These are phyloP conservation scores for Cercophora sp. DNA, from an alignment of 495 filamentous ascomycete genomes.

Conservation along the genomic window DNA sequence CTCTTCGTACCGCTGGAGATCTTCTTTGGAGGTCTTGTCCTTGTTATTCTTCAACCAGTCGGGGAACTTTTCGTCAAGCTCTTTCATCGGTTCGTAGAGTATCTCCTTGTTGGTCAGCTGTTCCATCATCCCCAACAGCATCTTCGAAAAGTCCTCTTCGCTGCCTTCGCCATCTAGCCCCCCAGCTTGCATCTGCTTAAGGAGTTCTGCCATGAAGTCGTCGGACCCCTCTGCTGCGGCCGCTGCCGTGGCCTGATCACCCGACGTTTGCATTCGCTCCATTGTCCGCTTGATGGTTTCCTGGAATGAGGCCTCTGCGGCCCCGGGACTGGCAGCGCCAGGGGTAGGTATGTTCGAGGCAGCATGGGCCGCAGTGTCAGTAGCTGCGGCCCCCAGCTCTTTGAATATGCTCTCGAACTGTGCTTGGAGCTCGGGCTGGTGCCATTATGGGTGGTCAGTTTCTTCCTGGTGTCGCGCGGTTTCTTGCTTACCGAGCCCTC, in stretches of 20 bases:
- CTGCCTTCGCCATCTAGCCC: conserved; percentile 58
- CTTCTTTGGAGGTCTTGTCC: conserved; percentile 57
- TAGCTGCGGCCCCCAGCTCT: conserved; percentile 58
- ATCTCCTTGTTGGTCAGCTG: conserved; percentile 98
- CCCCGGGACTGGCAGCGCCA: conserved; percentile 12
- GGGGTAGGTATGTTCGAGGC: background rate
- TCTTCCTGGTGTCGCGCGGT: background rate
- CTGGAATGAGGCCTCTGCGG: conserved; percentile 69
- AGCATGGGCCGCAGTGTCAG: conserved; percentile 22
- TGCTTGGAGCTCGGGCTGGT: conserved; percentile 70
- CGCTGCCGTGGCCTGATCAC: conserved; percentile 74
- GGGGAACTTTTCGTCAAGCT: conserved; percentile 86
- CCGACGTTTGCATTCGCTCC: conserved; percentile 87
- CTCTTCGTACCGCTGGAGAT: conserved; percentile 72
- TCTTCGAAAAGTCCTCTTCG: conserved; percentile 86
- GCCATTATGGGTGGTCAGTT: conserved; percentile 8
- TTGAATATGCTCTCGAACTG: conserved; percentile 84
- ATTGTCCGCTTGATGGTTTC: conserved; percentile 87
- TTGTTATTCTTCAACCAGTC: conserved; percentile 80
- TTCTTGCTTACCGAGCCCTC: conserved; percentile 49
- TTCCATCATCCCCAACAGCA: conserved; percentile 97
- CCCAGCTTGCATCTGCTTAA: conserved; percentile 66
- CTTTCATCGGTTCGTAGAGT: conserved; percentile 97
- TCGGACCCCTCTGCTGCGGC: conserved; percentile 65
- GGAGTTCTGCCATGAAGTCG: conserved; percentile 77